Evolutionary conservation across 2,329 filamentous ascomycete species (phyloP).

Genomic region (Alternaria sp.): DNA sequence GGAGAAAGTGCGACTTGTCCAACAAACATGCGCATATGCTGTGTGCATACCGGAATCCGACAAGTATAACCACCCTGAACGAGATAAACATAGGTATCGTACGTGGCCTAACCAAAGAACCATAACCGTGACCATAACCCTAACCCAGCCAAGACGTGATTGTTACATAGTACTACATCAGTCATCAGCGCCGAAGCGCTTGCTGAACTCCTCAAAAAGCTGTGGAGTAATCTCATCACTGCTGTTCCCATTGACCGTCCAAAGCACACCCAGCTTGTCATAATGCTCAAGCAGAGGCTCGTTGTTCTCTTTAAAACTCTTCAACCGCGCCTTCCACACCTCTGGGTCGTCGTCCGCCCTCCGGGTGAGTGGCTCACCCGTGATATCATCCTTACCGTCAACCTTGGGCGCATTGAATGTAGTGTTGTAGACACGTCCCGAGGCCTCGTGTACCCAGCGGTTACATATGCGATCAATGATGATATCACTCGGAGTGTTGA

Average conservation of each 20-base stretch:
- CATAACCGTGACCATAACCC: slow-evolving; percentile 3
- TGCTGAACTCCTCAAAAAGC: slow-evolving; percentile 82
- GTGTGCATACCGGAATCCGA: neutral
- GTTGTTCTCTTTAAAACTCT: slow-evolving; percentile 88
- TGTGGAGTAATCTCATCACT: slow-evolving; percentile 97
- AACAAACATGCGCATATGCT: slow-evolving; percentile 8
- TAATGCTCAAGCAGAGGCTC: slow-evolving; percentile 89
- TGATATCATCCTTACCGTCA: slow-evolving; percentile 85
- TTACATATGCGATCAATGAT: slow-evolving; percentile 90
- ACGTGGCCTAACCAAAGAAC: slow-evolving; percentile 11
- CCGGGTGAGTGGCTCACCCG: slow-evolving; percentile 84
- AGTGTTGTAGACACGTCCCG: slow-evolving; percentile 94
- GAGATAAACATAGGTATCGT: slow-evolving; percentile 10
- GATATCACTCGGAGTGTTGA: slow-evolving; percentile 85
- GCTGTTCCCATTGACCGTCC: slow-evolving; percentile 86
- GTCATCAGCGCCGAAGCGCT: slow-evolving; percentile 66
- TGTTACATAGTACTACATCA: slow-evolving; percentile 20
- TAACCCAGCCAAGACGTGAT: neutral
- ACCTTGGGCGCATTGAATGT: slow-evolving; percentile 88
- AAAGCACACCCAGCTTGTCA: slow-evolving; percentile 80
- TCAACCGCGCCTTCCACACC: slow-evolving; percentile 81
- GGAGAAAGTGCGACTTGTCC: slow-evolving; percentile 18
- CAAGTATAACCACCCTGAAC: neutral
- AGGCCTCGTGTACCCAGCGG: slow-evolving; percentile 92
- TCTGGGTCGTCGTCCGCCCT: slow-evolving; percentile 86